Conservation (phyloP, 2,329 filamentous ascomycete species). For the Pseudocercospora fuligena region DNA sequence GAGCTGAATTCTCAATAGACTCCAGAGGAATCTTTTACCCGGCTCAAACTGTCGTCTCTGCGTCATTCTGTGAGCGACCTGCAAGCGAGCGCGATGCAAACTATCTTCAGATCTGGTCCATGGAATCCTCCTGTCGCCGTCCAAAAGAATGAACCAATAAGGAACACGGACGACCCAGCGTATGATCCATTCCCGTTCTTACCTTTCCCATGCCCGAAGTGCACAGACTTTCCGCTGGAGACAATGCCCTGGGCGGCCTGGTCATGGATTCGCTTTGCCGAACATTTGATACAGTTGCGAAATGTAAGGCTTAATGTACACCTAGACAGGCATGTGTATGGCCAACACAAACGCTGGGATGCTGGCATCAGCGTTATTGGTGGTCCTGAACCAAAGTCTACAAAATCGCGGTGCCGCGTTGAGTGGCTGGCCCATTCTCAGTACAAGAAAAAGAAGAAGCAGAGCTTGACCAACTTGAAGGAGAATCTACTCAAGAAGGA, state of each 20-base stretch:
- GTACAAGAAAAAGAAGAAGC: conserved; percentile 1
- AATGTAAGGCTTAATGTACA: not conserved
- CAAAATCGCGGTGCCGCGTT: not conserved
- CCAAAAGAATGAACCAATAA: not conserved
- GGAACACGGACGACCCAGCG: not conserved
- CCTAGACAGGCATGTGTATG: not conserved
- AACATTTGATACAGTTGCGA: not conserved
- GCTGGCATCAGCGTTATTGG: not conserved
- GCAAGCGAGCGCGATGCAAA: not conserved
- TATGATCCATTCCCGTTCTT: not conserved
- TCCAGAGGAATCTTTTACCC: not conserved
- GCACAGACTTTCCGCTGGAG: not conserved
- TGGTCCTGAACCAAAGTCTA: not conserved
- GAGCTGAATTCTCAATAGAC: not conserved
- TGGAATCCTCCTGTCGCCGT: not conserved
- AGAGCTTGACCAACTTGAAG: not conserved
- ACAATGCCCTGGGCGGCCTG: not conserved
- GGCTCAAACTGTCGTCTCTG: not conserved
- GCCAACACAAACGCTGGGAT: not conserved
- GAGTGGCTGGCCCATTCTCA: not conserved
- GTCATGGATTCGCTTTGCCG: not conserved
- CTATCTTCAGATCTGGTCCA: not conserved
- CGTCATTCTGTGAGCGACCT: not conserved
- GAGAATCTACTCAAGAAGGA: conserved; percentile 2
- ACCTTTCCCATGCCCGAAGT: not conserved